Percentiles rank a stretch among this genome's conserved stretches.
These are phyloP conservation scores for Curvularia hawaiiensis DNA, from an alignment of 2,329 filamentous ascomycete species.

Conservation along the genomic window DNA sequence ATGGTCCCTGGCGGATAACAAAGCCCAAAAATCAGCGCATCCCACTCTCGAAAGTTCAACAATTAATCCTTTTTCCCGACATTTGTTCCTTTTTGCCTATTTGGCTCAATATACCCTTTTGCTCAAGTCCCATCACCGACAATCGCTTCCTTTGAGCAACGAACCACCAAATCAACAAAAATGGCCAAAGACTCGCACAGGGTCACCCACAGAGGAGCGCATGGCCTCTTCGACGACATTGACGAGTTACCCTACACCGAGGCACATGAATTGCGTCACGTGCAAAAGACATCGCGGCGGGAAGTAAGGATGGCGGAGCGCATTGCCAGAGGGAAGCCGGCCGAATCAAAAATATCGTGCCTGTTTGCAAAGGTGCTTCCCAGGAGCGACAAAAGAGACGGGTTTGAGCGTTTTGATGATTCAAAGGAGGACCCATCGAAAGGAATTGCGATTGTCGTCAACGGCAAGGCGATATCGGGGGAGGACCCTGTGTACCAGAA, in stretches of 20 bases:
- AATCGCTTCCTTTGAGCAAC: not conserved
- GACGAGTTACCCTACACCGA: no score
- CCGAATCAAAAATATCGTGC: not conserved
- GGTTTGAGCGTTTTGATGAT: not conserved
- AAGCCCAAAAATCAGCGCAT: not conserved
- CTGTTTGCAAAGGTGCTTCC: not conserved
- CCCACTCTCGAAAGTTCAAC: no score
- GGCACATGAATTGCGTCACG: not conserved
- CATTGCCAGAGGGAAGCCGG: not conserved
- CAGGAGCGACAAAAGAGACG: not conserved
- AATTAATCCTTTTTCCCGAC: not conserved
- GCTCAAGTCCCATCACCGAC: not conserved
- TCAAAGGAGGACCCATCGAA: not conserved
- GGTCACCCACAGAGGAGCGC: not conserved
- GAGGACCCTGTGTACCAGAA: not conserved
- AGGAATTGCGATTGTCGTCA: not conserved
- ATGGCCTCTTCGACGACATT: not conserved
- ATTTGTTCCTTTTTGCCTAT: not conserved
- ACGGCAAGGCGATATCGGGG: not conserved
- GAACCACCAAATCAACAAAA: not conserved
- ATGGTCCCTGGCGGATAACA: not conserved
- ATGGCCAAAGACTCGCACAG: not conserved
- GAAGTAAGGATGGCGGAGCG: slow-evolving; percentile 3
- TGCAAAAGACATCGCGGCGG: not conserved
- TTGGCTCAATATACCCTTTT: not conserved